Conservation (phyloP, 139 green algal species). For the Chlorella vulgaris region DNA sequence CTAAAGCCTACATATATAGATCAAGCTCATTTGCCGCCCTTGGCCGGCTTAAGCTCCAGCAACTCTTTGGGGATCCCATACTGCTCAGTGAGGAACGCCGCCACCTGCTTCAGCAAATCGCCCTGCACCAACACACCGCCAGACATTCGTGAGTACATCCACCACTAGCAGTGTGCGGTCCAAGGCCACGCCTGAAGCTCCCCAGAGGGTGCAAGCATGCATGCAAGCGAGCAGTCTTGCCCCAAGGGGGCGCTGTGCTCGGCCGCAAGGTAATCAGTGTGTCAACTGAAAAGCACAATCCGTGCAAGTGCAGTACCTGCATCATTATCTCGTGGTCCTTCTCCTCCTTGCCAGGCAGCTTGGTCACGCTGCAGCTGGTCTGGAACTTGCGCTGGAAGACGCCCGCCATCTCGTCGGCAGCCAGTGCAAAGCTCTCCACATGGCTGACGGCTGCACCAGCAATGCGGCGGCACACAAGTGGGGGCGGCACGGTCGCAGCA, state of each 20-base stretch:
- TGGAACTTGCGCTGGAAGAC: constrained; percentile 40
- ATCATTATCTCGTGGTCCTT: constrained; percentile 32
- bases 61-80: constrained; percentile 21
- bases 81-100: constrained; percentile 7
- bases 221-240: too few relatives aligned
- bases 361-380: constrained; percentile 30
- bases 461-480: neutral
- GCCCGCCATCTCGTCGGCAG: constrained; percentile 6
- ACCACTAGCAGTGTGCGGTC: too few relatives aligned
- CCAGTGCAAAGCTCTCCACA: constrained; percentile 45
- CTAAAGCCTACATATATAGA: too few relatives aligned
- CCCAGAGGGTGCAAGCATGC: too few relatives aligned
- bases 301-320: too few relatives aligned
- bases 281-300: too few relatives aligned
- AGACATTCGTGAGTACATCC: too few relatives aligned
- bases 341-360: constrained; percentile 45
- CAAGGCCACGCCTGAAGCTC: too few relatives aligned
- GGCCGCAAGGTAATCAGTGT: too few relatives aligned
- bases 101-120: constrained; percentile 28
- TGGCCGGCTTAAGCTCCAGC: too few relatives aligned
- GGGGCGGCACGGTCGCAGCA: neutral
- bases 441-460: constrained; percentile 27
- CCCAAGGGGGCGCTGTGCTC: too few relatives aligned
- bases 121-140: neutral
- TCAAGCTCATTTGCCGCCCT: too few relatives aligned